Evolutionary conservation across 805 yeast genomes (phyloP), one percentile per base, ranked within the genome.

Genomic region (Ogataea methylovora): DNA sequence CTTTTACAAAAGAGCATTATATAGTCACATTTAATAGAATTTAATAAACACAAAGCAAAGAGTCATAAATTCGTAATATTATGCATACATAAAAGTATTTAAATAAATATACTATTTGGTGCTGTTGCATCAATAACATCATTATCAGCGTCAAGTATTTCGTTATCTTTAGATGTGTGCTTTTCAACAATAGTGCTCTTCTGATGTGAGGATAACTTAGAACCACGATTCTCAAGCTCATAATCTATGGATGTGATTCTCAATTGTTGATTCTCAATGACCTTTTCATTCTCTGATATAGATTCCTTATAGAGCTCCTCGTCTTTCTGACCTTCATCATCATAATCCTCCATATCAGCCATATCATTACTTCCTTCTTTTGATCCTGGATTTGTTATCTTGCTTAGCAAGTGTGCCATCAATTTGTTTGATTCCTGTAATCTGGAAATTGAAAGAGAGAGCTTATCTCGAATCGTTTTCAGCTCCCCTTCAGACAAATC

Each of bases 251-350:
- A 63, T 3, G 54, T 58, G 4, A 76, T 48, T 38, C 81, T 56
- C 25, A 62, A 59, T 9, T 50, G 38, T 47, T 78, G 79, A 46
- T 71, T 77, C 3, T 51, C 44, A 16, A 79, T 57, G n/a, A 79
- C 82, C 3, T 51, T 48, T 10, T 61, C 54, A 50, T 81, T 81
- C 42, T 80, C 88, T 8, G 49, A 45, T 13, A 78, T 63, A 8
- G 79, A 66, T n/a, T 73, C 80, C 5, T 45, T 50, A 53, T 71
- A 80, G 12, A 81, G 47, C 12, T 57, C 51, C n/a, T 60, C 48
- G 46, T 79, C 85, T 10, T 61, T 62, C 4, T 56, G 59, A n/a
- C n/a, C n/a, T 13, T 59, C 58, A 9, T 57, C 53, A 9, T 54
- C 47, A 44, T 72, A 77, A 21, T 61, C 63, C 9, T 55, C 58